Evolutionary conservation across 2,329 filamentous ascomycete species (phyloP).

Genomic region (Daldinia sp.): DNA sequence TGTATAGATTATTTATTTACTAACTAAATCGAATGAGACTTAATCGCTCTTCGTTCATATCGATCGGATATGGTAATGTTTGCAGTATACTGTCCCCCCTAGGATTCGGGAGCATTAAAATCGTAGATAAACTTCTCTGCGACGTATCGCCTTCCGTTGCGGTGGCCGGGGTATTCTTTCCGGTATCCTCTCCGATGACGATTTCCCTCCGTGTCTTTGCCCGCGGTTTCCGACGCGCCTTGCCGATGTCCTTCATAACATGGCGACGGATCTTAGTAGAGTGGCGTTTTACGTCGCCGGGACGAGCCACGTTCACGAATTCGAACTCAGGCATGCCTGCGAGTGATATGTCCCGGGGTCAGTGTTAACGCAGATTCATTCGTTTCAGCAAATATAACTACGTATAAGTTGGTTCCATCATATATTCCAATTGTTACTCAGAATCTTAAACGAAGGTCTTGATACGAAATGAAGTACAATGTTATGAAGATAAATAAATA

Average conservation of each 20-base stretch:
- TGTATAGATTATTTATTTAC: slow-evolving; percentile 8
- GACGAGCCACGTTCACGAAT: slow-evolving; percentile 41
- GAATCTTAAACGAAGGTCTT: too few relatives aligned
- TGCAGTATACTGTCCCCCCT: slow-evolving; percentile 30
- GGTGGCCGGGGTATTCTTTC: not conserved
- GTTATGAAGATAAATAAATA: not conserved
- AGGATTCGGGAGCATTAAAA: slow-evolving; percentile 24
- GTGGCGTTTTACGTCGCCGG: slow-evolving; percentile 42
- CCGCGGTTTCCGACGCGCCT: slow-evolving; percentile 39
- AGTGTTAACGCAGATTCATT: too few relatives aligned
- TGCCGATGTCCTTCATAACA: slow-evolving; percentile 47
- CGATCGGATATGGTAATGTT: slow-evolving; percentile 34
- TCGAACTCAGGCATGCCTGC: slow-evolving; percentile 41
- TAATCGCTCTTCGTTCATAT: slow-evolving; percentile 41
- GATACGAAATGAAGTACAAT: too few relatives aligned
- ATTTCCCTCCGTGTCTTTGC: slow-evolving; percentile 26
- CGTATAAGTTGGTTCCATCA: too few relatives aligned
- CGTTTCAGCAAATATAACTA: too few relatives aligned
- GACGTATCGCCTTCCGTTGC: not conserved
- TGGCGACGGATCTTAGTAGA: slow-evolving; percentile 44
- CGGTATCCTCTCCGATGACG: slow-evolving; percentile 15
- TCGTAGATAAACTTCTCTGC: not conserved
- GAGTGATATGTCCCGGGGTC: not conserved
- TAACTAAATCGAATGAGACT: slow-evolving; percentile 39
- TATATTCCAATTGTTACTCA: too few relatives aligned